phyloP scores from a whole-genome alignment of 306 rosid genomes.

The Morella rubra region DNA sequence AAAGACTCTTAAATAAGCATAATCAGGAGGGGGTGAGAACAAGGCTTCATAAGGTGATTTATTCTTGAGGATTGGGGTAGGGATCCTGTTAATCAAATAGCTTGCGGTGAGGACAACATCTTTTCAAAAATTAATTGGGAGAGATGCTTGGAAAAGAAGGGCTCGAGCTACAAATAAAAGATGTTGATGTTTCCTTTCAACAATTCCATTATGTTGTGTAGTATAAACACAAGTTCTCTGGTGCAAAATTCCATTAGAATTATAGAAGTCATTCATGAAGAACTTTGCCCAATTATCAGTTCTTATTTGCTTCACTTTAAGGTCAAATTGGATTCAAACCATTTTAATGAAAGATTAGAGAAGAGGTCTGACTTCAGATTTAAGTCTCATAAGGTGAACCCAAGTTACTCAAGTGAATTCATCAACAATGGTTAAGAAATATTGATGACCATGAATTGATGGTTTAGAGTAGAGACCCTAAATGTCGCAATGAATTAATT shows the following conservation, averaged over 20 bases:
- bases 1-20: no score
- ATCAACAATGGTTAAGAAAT: background rate
- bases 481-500: background rate
- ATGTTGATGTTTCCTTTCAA: background rate
- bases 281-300: no score
- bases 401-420: background rate
- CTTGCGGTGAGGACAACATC: background rate
- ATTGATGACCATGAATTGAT: background rate
- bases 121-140: background rate
- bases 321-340: background rate
- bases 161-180: background rate
- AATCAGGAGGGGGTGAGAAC: background rate
- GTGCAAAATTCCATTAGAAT: no score
- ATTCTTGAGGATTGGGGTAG: background rate
- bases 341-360: no score
- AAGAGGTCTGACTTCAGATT: background rate
- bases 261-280: no score
- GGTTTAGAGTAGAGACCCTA: background rate
- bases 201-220: background rate
- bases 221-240: no score
- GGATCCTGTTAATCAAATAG: background rate
- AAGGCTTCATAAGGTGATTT: background rate
- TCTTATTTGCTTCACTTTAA: no score
- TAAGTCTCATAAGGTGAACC: background rate
- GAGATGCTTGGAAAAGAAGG: background rate